phyloP scores from a whole-genome alignment of 129 eudicot genomes.

The Dittrichia graveolens region DNA sequence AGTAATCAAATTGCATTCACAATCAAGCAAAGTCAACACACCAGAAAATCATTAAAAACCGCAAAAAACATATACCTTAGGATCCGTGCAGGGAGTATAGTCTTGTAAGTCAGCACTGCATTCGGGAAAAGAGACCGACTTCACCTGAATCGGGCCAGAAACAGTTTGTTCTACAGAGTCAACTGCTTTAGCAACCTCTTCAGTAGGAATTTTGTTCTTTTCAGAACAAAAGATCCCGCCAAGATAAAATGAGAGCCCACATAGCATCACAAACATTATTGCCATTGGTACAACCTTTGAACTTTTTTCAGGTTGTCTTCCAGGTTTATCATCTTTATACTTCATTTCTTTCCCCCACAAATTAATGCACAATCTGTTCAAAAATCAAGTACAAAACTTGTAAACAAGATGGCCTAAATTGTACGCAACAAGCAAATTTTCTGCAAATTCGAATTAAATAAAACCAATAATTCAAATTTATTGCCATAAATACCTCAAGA shows the following conservation, averaged over 20 bases:
- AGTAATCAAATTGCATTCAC: background rate
- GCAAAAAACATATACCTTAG: slow-evolving; percentile 48
- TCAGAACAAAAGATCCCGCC: slow-evolving; percentile 87
- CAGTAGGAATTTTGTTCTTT: slow-evolving; percentile 43
- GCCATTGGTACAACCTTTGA: slow-evolving; percentile 60
- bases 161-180: slow-evolving; percentile 39
- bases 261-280: slow-evolving; percentile 61
- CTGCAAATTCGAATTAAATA: background rate
- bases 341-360: slow-evolving; percentile 48
- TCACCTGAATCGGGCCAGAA: slow-evolving; percentile 49
- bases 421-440: slow-evolving; percentile 13
- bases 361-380: slow-evolving; percentile 41
- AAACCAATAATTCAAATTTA: background rate
- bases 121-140: slow-evolving; percentile 65
- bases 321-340: slow-evolving; percentile 77
- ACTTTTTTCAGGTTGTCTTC: slow-evolving; percentile 57
- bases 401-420: background rate
- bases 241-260: slow-evolving; percentile 87
- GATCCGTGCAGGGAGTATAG: slow-evolving; percentile 99
- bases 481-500: slow-evolving; percentile 1
- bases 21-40: slow-evolving; percentile 7
- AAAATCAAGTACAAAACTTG: slow-evolving; percentile 23
- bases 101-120: slow-evolving; percentile 77
- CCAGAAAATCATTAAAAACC: slow-evolving; percentile 1
- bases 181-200: slow-evolving; percentile 40